Conservation (phyloP, 2,329 filamentous ascomycete genomes). For the Domatiomyces catenatus region DNA sequence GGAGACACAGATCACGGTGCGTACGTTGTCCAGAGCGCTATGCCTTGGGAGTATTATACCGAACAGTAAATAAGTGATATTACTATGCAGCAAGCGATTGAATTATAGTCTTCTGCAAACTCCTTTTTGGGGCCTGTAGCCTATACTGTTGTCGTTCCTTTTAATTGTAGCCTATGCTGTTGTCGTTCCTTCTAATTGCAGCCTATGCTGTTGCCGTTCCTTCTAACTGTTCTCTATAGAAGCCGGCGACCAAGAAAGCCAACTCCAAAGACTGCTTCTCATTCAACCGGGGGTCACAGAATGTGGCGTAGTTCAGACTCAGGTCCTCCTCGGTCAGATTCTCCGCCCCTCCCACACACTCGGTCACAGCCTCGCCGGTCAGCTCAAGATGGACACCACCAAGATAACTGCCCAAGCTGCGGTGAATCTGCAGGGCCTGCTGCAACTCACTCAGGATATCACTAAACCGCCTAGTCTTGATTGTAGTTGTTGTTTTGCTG, state of each 20-base stretch:
- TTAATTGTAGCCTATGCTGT: no score
- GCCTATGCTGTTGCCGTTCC: background rate
- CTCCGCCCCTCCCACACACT: conserved; percentile 83
- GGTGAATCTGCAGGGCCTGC: conserved; percentile 71
- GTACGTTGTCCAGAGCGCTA: background rate
- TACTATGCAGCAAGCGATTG: background rate
- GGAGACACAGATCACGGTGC: background rate
- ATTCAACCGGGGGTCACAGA: conserved; percentile 87
- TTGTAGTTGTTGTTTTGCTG: conserved; percentile 48
- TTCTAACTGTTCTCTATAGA: conserved; percentile 41
- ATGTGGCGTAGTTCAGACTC: conserved; percentile 81
- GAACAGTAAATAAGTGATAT: background rate
- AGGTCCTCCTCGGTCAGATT: conserved; percentile 77
- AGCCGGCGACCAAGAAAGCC: conserved; percentile 81
- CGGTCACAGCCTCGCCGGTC: conserved; percentile 89
- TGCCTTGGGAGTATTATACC: background rate
- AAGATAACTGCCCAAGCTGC: conserved; percentile 66
- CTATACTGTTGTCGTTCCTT: background rate
- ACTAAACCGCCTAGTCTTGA: conserved; percentile 85
- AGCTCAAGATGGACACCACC: conserved; percentile 91
- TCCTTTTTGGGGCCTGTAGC: background rate
- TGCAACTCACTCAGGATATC: conserved; percentile 80
- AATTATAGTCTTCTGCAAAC: background rate
- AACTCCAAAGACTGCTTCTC: conserved; percentile 95
- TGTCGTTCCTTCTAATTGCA: no score